phyloP scores from a whole-genome alignment of 257 asterid genomes.

The Nicotiana undulata region DNA sequence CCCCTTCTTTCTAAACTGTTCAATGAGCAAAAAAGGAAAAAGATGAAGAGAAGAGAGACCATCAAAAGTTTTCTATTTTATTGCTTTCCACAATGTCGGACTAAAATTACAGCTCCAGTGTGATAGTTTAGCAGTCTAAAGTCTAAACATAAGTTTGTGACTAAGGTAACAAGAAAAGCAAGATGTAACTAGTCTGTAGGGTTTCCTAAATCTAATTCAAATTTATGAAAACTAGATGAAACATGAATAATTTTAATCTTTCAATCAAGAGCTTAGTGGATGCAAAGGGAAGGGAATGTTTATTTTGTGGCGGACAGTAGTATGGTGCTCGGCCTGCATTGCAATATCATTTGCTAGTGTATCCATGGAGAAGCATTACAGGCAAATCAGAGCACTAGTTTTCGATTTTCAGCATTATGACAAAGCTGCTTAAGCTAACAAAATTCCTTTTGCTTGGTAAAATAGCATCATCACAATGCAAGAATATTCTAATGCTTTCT shows the following conservation, averaged over 20 bases:
- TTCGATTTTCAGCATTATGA: not conserved
- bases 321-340: not conserved
- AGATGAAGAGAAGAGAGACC: not conserved
- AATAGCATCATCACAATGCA: not conserved
- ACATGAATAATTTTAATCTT: not conserved
- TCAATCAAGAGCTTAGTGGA: not conserved
- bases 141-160: not conserved
- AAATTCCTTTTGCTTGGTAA: not conserved
- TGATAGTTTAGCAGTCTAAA: not conserved
- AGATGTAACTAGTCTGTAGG: not conserved
- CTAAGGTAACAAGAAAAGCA: not conserved
- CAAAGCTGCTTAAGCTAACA: not conserved
- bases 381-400: not conserved
- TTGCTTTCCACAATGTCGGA: not conserved
- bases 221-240: not conserved
- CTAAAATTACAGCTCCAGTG: not conserved
- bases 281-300: not conserved
- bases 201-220: not conserved
- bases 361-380: not conserved
- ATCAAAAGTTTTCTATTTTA: not conserved
- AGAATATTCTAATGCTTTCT: not conserved
- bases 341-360: not conserved
- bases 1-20: not conserved
- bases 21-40: not conserved
- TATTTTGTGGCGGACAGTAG: not conserved